A percentile compares a stretch with the other conserved stretches of the same genome.
Evolutionary conservation across 2,329 filamentous ascomycete species (phyloP).

Genomic region (Nannizziopsis arthrosporioides): DNA sequence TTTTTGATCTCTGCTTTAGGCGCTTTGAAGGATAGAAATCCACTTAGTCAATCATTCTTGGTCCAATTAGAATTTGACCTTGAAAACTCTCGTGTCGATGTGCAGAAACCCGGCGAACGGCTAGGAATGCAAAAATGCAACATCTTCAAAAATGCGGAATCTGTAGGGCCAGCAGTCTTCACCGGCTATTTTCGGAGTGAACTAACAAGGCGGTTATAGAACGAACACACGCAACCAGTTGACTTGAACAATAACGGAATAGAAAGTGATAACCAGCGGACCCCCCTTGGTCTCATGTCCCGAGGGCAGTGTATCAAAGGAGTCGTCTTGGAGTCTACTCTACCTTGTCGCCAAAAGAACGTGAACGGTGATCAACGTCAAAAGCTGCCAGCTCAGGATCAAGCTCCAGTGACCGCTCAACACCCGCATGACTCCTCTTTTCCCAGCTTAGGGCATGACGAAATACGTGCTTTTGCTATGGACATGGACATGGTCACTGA

Average conservation of each 20-base stretch:
- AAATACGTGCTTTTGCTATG: slow-evolving; percentile 15
- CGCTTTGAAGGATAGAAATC: slow-evolving; percentile 74
- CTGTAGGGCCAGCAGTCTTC: slow-evolving; percentile 14
- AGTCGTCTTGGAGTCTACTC: background rate
- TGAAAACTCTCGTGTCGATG: slow-evolving; percentile 38
- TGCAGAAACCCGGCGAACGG: background rate
- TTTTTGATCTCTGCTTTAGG: slow-evolving; percentile 88
- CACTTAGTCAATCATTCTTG: slow-evolving; percentile 85
- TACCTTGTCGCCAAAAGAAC: slow-evolving; percentile 1
- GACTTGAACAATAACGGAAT: too few species aligned
- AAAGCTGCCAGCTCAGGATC: background rate
- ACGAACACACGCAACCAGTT: background rate
- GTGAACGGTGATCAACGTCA: background rate
- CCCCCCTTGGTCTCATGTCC: background rate
- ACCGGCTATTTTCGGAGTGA: background rate
- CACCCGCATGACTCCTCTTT: background rate
- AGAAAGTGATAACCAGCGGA: background rate
- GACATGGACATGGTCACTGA: slow-evolving; percentile 27
- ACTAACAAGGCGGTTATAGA: background rate
- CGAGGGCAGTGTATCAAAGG: background rate
- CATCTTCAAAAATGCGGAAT: slow-evolving; percentile 22
- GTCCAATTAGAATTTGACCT: slow-evolving; percentile 88
- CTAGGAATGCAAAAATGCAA: background rate
- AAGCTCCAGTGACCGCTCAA: background rate
- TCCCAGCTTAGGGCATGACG: slow-evolving; percentile 6